These are phyloP conservation scores for Fusarium tjaetaba DNA, from an alignment of 2,329 filamentous ascomycete species.

Conservation along the genomic window DNA sequence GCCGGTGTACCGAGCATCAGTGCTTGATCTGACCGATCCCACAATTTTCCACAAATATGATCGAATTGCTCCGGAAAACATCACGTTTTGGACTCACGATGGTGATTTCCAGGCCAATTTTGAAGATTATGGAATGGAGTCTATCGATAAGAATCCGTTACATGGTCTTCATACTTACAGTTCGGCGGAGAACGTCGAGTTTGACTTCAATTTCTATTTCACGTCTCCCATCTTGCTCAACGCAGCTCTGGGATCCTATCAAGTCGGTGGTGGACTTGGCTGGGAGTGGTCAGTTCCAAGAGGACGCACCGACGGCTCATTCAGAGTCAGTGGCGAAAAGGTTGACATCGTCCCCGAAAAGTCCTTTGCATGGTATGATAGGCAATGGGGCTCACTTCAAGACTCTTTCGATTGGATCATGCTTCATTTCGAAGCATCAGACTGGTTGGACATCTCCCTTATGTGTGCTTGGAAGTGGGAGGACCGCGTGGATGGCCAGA, in stretches of 20 bases:
- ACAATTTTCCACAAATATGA: not conserved
- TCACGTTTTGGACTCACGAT: not conserved
- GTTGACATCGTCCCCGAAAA: not conserved
- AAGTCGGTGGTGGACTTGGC: not conserved
- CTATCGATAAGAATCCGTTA: not conserved
- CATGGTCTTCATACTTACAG: not conserved
- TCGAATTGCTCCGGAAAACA: not conserved
- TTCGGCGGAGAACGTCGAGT: not conserved
- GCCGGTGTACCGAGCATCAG: not conserved
- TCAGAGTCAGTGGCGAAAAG: not conserved
- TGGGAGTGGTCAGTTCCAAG: not conserved
- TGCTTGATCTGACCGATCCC: not conserved
- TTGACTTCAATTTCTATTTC: not conserved
- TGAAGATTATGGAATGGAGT: not conserved
- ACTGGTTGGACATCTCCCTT: not conserved
- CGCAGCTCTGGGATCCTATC: not conserved
- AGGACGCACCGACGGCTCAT: not conserved
- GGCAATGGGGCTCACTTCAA: not conserved
- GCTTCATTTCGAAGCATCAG: not conserved
- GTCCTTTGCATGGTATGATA: not conserved
- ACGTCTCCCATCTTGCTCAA: not conserved
- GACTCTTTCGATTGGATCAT: not conserved
- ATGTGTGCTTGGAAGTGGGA: not conserved
- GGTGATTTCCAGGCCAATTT: not conserved
- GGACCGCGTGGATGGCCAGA: not conserved